Conservation (phyloP, 768 basidiomycete genomes). For the Lactifluus subvellereus region DNA sequence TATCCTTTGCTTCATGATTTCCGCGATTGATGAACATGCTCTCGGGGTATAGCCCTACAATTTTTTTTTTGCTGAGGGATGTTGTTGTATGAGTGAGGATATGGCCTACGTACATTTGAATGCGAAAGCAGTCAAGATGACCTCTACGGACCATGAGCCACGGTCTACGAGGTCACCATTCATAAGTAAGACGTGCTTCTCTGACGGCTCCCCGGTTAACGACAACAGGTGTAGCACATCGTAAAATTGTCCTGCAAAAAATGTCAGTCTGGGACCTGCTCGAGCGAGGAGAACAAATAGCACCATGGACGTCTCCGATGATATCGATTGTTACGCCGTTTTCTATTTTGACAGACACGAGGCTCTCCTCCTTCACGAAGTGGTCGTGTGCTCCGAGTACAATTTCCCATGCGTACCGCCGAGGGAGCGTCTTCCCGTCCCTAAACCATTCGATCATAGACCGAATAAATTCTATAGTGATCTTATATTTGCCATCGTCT, state of each 20-base stretch:
- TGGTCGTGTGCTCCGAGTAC: constrained; percentile 76
- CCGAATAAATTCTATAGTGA: constrained; percentile 73
- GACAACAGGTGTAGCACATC: constrained; percentile 85
- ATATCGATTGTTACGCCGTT: constrained; percentile 85
- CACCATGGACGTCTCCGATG: constrained; percentile 94
- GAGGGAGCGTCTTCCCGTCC: constrained; percentile 84
- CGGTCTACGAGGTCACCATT: constrained; percentile 97
- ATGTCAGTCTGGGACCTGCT: constrained; percentile 8
- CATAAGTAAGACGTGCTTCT: constrained; percentile 84
- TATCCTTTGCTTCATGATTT: constrained; percentile 95
- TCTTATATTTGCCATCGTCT: constrained; percentile 61
- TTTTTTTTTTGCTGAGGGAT: constrained; percentile 16
- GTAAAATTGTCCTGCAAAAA: constrained; percentile 78
- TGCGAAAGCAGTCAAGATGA: constrained; percentile 88
- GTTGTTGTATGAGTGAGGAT: background rate
- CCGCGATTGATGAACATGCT: constrained; percentile 92
- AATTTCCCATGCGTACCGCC: constrained; percentile 94
- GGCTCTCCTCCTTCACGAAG: constrained; percentile 70
- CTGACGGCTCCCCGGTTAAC: constrained; percentile 78
- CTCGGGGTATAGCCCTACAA: constrained; percentile 83
- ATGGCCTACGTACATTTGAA: constrained; percentile 71
- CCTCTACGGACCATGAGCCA: constrained; percentile 93
- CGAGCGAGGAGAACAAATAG: background rate
- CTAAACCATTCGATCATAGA: constrained; percentile 92
- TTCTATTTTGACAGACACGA: constrained; percentile 70